Evolutionary conservation across 257 asterid species (phyloP).

Genomic region (Vinca minor): DNA sequence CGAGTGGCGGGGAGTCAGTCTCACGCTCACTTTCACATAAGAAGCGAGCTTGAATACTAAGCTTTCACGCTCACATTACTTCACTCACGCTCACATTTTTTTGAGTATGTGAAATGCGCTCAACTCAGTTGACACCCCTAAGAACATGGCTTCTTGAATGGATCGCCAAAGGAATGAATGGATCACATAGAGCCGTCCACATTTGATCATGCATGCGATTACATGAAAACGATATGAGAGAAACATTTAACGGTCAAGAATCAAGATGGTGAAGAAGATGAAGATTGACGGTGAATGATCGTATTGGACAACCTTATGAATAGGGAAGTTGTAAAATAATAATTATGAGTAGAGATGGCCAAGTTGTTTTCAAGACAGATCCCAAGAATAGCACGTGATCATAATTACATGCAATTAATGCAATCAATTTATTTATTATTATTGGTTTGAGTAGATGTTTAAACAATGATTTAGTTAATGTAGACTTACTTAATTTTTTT

Average conservation of each 20-base stretch:
- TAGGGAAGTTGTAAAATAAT: background rate
- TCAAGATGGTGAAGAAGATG: slow-evolving; percentile 13
- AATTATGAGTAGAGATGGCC: slow-evolving; percentile 1
- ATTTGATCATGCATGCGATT: background rate
- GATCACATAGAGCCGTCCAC: slow-evolving; percentile 8
- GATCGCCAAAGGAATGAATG: background rate
- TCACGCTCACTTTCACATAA: too few relatives aligned
- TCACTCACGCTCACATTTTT: too few relatives aligned
- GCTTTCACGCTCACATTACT: too few relatives aligned
- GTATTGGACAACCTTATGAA: slow-evolving; percentile 10
- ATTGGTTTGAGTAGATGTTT: background rate
- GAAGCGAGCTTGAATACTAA: too few relatives aligned
- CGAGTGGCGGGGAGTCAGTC: too few relatives aligned
- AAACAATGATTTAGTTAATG: background rate
- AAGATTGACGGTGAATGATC: slow-evolving; percentile 3
- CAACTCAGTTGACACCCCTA: too few relatives aligned
- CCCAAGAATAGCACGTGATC: slow-evolving; percentile 30
- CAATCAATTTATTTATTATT: background rate
- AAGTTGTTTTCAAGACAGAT: slow-evolving; percentile 36
- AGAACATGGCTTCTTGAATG: background rate
- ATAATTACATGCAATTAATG: slow-evolving; percentile 33
- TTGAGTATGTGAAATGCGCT: too few relatives aligned
- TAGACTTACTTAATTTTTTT: too few relatives aligned
- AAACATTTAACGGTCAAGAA: too few relatives aligned
- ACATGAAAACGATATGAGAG: slow-evolving; percentile 18